Conservation (phyloP, 805 yeast species). For the Ogataea ganodermae region DNA sequence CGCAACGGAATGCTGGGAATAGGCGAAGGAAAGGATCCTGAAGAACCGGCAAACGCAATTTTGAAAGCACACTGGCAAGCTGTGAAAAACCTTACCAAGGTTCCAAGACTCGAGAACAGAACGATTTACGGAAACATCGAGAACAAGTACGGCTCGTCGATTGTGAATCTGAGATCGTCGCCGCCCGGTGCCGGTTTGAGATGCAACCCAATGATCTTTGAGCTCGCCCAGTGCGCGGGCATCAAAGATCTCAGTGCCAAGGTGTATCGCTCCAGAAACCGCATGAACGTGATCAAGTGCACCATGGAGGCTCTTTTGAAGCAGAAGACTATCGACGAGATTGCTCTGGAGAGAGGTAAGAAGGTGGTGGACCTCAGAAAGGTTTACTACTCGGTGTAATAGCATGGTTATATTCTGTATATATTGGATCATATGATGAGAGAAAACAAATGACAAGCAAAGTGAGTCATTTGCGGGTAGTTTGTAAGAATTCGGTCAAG, state of each 20-base stretch:
- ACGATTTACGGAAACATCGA: slow-evolving; percentile 85
- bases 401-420: slow-evolving; percentile 10
- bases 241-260: slow-evolving; percentile 91
- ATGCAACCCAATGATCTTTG: slow-evolving; percentile 86
- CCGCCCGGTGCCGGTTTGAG: slow-evolving; percentile 94
- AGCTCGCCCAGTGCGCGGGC: slow-evolving; percentile 90
- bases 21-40: slow-evolving; percentile 91
- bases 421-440: not conserved
- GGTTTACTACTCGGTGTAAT: slow-evolving; percentile 61
- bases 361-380: slow-evolving; percentile 90
- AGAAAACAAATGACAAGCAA: not conserved
- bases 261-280: slow-evolving; percentile 88
- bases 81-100: slow-evolving; percentile 73
- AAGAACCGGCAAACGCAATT: slow-evolving; percentile 71
- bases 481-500: too few species aligned
- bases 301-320: slow-evolving; percentile 78
- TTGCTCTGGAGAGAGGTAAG: slow-evolving; percentile 92
- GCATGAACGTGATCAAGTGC: slow-evolving; percentile 92
- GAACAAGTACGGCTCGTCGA: slow-evolving; percentile 83
- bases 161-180: slow-evolving; percentile 77
- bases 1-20: slow-evolving; percentile 90
- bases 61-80: slow-evolving; percentile 93
- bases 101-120: slow-evolving; percentile 88
- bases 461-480: not conserved
- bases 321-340: slow-evolving; percentile 81